phyloP scores from a whole-genome alignment of 305 asterid genomes.

The Withania somnifera region DNA sequence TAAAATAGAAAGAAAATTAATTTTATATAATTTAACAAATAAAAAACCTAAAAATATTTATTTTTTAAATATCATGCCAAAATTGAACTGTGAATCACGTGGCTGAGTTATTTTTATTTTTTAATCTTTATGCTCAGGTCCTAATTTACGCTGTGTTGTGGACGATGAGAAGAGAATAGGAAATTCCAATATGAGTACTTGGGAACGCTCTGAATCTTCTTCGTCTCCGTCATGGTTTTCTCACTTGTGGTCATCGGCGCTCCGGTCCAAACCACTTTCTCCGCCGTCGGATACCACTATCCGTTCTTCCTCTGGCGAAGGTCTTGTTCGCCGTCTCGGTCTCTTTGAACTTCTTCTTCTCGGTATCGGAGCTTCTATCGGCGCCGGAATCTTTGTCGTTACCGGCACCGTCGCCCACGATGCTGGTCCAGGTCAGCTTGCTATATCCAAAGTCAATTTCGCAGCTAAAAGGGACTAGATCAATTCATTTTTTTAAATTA shows the following conservation, averaged over 20 bases:
- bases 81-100: no score
- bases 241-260: conserved; percentile 67
- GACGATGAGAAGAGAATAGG: neutral
- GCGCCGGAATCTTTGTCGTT: conserved; percentile 92
- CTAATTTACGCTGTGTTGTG: neutral
- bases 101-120: no score
- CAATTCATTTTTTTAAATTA: neutral
- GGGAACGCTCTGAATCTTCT: conserved; percentile 1
- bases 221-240: conserved; percentile 39
- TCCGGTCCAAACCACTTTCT: conserved; percentile 50
- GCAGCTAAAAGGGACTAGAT: neutral
- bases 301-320: conserved; percentile 31
- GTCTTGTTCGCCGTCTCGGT: conserved; percentile 67
- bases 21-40: no score
- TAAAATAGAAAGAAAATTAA: no score
- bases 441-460: neutral
- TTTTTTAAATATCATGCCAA: no score
- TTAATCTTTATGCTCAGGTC: neutral
- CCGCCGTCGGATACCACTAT: conserved; percentile 28
- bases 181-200: neutral
- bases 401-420: conserved; percentile 97
- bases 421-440: conserved; percentile 78
- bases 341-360: conserved; percentile 70
- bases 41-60: no score
- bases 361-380: conserved; percentile 94